Conservation (phyloP, 257 asterid genomes). For the Jaltomata sinuosa region DNA sequence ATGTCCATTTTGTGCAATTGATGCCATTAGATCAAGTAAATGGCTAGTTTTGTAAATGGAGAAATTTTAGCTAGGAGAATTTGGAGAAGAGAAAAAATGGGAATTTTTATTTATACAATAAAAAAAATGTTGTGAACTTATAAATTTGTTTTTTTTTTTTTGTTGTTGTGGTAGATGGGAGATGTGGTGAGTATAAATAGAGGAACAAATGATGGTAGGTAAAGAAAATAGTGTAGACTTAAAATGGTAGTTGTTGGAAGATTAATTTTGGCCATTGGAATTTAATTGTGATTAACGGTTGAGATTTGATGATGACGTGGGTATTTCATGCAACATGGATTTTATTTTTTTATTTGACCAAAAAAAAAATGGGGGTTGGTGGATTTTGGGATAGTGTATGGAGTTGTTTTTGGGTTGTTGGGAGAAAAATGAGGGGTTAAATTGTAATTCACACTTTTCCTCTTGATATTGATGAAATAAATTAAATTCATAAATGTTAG, state of each 20-base stretch:
- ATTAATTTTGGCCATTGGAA: constrained; percentile 26
- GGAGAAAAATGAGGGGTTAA: not conserved
- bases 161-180: constrained; percentile 8
- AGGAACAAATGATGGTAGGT: constrained; percentile 50
- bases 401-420: not conserved
- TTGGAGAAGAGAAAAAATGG: not conserved
- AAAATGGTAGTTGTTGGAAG: constrained; percentile 44
- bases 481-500: not conserved
- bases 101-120: not conserved
- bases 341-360: not conserved
- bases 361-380: constrained; percentile 6
- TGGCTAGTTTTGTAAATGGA: too few relatives aligned
- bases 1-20: constrained; percentile 13
- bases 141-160: not conserved
- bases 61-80: not conserved
- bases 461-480: not conserved
- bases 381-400: not conserved
- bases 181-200: constrained; percentile 39
- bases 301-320: constrained; percentile 19
- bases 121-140: not conserved
- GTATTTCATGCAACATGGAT: constrained; percentile 4
- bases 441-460: not conserved
- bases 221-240: constrained; percentile 6
- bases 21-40: not conserved
- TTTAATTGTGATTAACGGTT: constrained; percentile 12